Evolutionary conservation across 192 early-diverging fungal genomes (phyloP), one percentile per base, ranked within the genome.

Genomic region (Umbelopsis isabellina): DNA sequence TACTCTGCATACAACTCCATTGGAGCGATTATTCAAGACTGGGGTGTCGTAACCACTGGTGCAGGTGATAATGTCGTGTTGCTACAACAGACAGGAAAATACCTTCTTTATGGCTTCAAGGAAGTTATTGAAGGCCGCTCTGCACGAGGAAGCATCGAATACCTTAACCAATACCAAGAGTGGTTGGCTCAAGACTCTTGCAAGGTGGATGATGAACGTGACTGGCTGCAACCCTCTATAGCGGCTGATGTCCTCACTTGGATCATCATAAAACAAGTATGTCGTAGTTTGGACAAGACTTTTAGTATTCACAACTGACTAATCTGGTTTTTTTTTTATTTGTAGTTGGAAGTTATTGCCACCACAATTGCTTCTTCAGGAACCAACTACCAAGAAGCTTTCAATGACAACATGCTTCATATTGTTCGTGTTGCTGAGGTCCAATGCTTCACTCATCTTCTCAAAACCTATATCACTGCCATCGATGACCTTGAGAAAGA

Each of bases 1-100:
- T 90, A 88, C 74, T 88, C 86, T 41, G 45, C 82, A 30, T 90
- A 90, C 79, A 90, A 90, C 73, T 83, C 81, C 45, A 89, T 90
- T 58, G 84, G 80, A 12, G 80, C 72, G n/a, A 70, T 83, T 46
- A 88, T 86, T 51, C 83, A 75, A 15, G 88, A 88, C 46, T 90
- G 79, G 75, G 87, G 87, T 46, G 87, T 89, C 20, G 78, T 86
- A 46, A 90, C 89, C 0, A 90, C 89, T 30, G 78, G 78, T 45
- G 84, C 77, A 46, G 84, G 84, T n/a, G 84, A 85, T 47, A 83
- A 85, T 45, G 72, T 76, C 8, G 78, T 81, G 1, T 47, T 85
- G 13, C 52, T 79, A 21, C 77, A 84, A 41, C 89, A 90, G 67
- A 72, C 79, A 21, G 78, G 85, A 20, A 77, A 84, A 53, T 85